Conservation (phyloP, 1,284 basidiomycete species). For the Boletus semigastroideus region DNA sequence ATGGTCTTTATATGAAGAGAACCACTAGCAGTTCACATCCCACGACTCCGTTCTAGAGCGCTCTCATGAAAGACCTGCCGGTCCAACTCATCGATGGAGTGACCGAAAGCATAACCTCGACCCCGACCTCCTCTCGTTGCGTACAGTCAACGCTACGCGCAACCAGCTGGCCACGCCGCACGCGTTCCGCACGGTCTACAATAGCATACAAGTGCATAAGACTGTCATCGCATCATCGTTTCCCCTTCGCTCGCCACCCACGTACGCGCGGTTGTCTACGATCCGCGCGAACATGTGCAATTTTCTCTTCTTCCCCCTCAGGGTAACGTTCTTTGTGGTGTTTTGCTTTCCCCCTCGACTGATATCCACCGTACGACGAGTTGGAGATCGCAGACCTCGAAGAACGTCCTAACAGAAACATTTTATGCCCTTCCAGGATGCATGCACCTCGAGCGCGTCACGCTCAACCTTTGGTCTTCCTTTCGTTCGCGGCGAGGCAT, state of each 20-base stretch:
- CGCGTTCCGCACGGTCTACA: no score
- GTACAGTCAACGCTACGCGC: conserved; percentile 29
- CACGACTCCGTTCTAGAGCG: background rate
- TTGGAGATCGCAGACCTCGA: conserved; percentile 34
- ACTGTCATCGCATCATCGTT: conserved; percentile 20
- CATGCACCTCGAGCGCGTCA: conserved; percentile 19
- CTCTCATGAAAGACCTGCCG: conserved; percentile 27
- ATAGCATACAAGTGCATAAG: conserved; percentile 31
- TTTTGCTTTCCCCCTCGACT: background rate
- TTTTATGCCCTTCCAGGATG: conserved; percentile 26
- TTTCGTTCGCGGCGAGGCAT: conserved; percentile 25
- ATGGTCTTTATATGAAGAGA: no score
- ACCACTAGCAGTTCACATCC: background rate
- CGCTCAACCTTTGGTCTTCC: conserved; percentile 34
- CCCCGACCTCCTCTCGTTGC: conserved; percentile 31
- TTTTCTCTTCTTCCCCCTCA: conserved; percentile 24
- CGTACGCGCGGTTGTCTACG: conserved; percentile 32
- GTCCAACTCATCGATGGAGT: conserved; percentile 29
- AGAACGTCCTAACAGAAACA: conserved; percentile 29
- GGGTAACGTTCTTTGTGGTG: conserved; percentile 8
- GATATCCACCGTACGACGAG: conserved; percentile 16
- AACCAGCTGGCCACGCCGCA: conserved; percentile 26
- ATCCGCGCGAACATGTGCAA: conserved; percentile 23
- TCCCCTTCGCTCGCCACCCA: conserved; percentile 22
- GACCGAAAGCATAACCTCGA: conserved; percentile 21